Percentiles rank a stretch among this genome's conserved stretches.
Evolutionary conservation across 441 rosid species (phyloP).

Genomic region (Arabidopsis lyrata): DNA sequence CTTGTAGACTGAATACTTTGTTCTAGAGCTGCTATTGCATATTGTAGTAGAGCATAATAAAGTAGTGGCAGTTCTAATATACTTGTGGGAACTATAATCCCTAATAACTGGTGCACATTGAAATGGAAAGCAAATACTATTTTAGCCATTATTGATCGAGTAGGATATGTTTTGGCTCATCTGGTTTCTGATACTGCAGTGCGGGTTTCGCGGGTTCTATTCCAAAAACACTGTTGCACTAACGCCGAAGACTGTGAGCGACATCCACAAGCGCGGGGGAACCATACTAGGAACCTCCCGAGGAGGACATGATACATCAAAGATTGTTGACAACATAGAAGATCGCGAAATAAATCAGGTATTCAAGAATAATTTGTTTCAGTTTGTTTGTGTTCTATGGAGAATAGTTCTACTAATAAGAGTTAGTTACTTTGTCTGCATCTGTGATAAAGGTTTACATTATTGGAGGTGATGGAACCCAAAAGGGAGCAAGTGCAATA

Average conservation of each 20-base stretch:
- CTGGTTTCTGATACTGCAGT: slow-evolving; percentile 51
- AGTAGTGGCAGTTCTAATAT: not conserved
- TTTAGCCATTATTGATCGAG: slow-evolving; percentile 1
- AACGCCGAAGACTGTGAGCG: slow-evolving; percentile 71
- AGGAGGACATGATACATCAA: slow-evolving; percentile 76
- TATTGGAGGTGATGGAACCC: slow-evolving; percentile 93
- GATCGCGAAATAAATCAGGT: slow-evolving; percentile 90
- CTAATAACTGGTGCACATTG: slow-evolving; percentile 1
- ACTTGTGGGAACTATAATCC: not conserved
- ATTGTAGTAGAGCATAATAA: slow-evolving; percentile 1
- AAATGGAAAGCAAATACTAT: not conserved
- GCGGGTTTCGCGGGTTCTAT: slow-evolving; percentile 86
- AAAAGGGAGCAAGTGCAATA: slow-evolving; percentile 75
- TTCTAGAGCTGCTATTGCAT: slow-evolving; percentile 13
- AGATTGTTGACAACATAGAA: slow-evolving; percentile 85
- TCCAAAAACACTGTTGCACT: slow-evolving; percentile 66
- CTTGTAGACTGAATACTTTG: not conserved
- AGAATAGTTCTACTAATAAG: slow-evolving; percentile 7
- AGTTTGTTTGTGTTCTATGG: slow-evolving; percentile 15
- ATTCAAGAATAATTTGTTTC: not conserved
- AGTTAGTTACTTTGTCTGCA: not conserved
- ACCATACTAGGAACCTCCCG: slow-evolving; percentile 82
- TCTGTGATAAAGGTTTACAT: slow-evolving; percentile 64
- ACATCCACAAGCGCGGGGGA: slow-evolving; percentile 90
- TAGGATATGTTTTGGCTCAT: slow-evolving; percentile 13